phyloP scores from a whole-genome alignment of 2,329 filamentous ascomycete genomes.

The Alternaria consortialis region DNA sequence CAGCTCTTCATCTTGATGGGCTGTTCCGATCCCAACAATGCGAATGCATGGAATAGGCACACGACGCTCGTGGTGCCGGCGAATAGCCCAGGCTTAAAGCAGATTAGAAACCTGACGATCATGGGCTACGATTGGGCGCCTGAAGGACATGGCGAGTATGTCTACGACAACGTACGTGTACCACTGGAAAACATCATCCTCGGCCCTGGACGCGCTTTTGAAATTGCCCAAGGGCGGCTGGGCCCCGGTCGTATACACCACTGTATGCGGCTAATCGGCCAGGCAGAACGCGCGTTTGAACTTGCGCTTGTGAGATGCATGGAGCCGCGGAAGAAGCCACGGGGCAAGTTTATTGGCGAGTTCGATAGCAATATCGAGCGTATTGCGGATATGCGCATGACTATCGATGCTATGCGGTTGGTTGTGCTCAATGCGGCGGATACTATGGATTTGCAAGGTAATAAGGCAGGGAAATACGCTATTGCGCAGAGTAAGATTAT shows the following conservation, averaged over 20 bases:
- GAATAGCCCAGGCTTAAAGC: constrained; percentile 50
- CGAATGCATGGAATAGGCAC: constrained; percentile 53
- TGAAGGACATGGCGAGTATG: constrained; percentile 55
- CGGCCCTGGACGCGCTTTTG: constrained; percentile 54
- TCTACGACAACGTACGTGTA: constrained; percentile 54
- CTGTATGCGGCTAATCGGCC: constrained; percentile 55
- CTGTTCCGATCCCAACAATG: constrained; percentile 53
- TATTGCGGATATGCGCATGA: constrained; percentile 55
- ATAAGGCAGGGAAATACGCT: constrained; percentile 53
- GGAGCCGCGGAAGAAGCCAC: constrained; percentile 51
- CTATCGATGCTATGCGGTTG: constrained; percentile 52
- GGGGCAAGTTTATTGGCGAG: constrained; percentile 53
- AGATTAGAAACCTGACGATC: constrained; percentile 53
- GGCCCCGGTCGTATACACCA: constrained; percentile 56
- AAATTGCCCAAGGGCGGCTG: constrained; percentile 55
- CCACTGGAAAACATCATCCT: constrained; percentile 55
- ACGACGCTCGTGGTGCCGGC: constrained; percentile 53
- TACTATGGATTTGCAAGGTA: constrained; percentile 54
- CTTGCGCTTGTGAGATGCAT: constrained; percentile 52
- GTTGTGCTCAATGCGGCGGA: constrained; percentile 55
- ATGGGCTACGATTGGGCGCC: constrained; percentile 57
- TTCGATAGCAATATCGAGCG: constrained; percentile 55
- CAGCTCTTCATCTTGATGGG: constrained; percentile 51
- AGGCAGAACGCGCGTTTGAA: constrained; percentile 55
- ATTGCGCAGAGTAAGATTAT: constrained; percentile 57